Conservation (phyloP, 495 filamentous ascomycete genomes). For the Neurospora sp. region DNA sequence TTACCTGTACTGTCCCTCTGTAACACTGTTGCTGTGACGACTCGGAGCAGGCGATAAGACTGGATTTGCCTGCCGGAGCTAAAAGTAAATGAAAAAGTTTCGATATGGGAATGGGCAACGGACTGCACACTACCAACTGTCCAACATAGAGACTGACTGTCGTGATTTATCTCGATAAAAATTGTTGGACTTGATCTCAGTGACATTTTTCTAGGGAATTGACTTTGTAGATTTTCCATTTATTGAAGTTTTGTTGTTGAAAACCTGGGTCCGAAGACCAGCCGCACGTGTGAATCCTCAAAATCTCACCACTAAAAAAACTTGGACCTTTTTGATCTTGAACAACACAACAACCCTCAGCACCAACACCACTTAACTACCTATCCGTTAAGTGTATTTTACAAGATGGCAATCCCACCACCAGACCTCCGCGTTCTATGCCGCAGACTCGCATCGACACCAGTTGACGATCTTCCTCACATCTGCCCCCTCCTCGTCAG, state of each 20-base stretch:
- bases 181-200: not conserved
- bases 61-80: not conserved
- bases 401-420: conserved; percentile 11
- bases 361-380: not conserved
- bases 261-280: not conserved
- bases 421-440: conserved; percentile 53
- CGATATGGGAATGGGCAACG: not conserved
- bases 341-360: not conserved
- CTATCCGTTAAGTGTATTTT: not conserved
- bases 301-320: not conserved
- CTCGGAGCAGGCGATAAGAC: not conserved
- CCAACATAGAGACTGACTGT: not conserved
- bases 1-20: not conserved
- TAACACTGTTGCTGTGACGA: not conserved
- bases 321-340: not conserved
- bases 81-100: not conserved
- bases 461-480: conserved; percentile 51
- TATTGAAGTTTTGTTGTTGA: not conserved
- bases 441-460: conserved; percentile 53
- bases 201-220: not conserved
- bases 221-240: not conserved
- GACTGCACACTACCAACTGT: not conserved
- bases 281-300: not conserved
- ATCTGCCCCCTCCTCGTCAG: conserved; percentile 50
- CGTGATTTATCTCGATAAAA: not conserved